These are phyloP conservation scores for Puya raimondii DNA, from an alignment of 176 grass and related monocot species.

Conservation along the genomic window DNA sequence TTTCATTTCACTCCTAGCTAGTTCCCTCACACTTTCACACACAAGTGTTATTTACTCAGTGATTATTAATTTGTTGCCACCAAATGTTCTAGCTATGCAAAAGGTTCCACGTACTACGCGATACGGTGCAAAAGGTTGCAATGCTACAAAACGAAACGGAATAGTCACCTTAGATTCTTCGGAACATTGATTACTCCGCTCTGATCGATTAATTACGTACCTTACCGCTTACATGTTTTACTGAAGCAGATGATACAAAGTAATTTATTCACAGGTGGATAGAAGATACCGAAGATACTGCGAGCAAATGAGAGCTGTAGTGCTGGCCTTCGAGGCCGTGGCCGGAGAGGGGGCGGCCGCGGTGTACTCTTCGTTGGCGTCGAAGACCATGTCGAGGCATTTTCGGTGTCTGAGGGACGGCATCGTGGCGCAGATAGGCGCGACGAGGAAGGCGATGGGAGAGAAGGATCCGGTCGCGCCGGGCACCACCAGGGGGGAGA, in stretches of 20 bases:
- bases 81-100: not conserved
- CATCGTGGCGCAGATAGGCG: slow-evolving; percentile 51
- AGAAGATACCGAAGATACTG: slow-evolving; percentile 68
- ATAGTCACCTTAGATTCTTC: not conserved
- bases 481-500: slow-evolving; percentile 51
- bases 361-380: slow-evolving; percentile 62
- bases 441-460: slow-evolving; percentile 45
- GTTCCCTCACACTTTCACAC: slow-evolving; percentile 4
- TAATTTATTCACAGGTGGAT: slow-evolving; percentile 41
- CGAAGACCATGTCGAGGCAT: slow-evolving; percentile 70
- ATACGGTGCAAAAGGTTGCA: slow-evolving; percentile 5
- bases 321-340: slow-evolving; percentile 60
- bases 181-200: not conserved
- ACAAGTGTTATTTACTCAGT: not conserved
- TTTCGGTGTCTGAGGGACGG: slow-evolving; percentile 71
- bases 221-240: too few relatives aligned
- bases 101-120: not conserved
- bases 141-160: slow-evolving; percentile 20
- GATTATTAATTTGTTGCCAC: not conserved
- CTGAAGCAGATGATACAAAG: too few relatives aligned
- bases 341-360: slow-evolving; percentile 48
- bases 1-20: not conserved
- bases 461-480: slow-evolving; percentile 52
- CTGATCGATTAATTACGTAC: too few relatives aligned
- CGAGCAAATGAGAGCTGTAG: slow-evolving; percentile 63